Conservation (phyloP, 352 stramenopile genomes). For the Globisporangium viniferum region DNA sequence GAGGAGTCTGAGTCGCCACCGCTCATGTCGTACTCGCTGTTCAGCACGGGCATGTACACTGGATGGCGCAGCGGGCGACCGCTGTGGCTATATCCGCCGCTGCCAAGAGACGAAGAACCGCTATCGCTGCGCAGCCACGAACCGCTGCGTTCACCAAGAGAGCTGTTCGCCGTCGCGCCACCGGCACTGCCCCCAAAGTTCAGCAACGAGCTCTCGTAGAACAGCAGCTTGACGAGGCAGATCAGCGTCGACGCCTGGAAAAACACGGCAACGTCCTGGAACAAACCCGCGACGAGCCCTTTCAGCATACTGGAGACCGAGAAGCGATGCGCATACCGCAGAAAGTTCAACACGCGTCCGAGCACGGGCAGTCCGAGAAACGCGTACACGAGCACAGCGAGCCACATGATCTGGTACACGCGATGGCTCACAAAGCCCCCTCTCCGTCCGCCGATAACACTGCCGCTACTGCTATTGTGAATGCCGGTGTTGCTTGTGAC, state of each 20-base stretch:
- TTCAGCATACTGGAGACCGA: conserved; percentile 38
- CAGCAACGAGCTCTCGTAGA: conserved; percentile 28
- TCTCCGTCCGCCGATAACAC: background rate
- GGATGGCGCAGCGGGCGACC: conserved; percentile 30
- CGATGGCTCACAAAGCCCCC: conserved; percentile 27
- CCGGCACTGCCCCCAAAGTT: background rate
- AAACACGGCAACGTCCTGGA: conserved; percentile 66
- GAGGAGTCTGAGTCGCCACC: background rate
- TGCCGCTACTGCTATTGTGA: background rate
- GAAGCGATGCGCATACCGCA: conserved; percentile 59
- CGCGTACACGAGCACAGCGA: conserved; percentile 59
- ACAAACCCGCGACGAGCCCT: conserved; percentile 39
- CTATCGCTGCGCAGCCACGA: conserved; percentile 14
- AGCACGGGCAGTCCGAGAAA: conserved; percentile 63
- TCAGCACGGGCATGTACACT: conserved; percentile 63
- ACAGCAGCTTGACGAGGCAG: conserved; percentile 61
- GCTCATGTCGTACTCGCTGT: conserved; percentile 45
- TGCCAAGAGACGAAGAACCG: background rate
- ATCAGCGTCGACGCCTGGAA: conserved; percentile 61
- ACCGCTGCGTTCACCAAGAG: background rate
- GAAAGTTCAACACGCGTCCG: conserved; percentile 59
- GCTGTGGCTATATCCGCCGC: conserved; percentile 11
- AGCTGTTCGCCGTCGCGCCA: background rate
- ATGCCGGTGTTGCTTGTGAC: conserved; percentile 12
- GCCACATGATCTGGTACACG: conserved; percentile 62